These are phyloP conservation scores for Talaromyces sp. DNA, from an alignment of 2,329 filamentous ascomycete genomes.

Conservation along the genomic window DNA sequence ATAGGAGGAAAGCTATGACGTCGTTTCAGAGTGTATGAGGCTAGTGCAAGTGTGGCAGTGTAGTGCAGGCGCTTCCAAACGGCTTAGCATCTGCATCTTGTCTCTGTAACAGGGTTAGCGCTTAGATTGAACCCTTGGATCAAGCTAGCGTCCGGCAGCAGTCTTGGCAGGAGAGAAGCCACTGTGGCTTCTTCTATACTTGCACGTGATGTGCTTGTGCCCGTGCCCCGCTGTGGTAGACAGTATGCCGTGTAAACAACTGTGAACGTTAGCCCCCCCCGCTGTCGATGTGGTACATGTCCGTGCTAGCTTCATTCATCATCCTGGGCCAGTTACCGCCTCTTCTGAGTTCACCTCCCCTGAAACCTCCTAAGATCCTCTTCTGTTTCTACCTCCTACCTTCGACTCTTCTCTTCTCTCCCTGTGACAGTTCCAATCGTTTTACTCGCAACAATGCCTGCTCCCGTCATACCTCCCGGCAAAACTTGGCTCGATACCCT, in stretches of 20 bases:
- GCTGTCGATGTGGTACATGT: neutral
- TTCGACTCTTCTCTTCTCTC: conserved; percentile 11
- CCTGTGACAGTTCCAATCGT: neutral
- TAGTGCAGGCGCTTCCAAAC: conserved; percentile 1
- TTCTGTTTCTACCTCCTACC: conserved; percentile 7
- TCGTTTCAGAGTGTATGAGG: conserved; percentile 20
- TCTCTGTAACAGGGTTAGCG: neutral
- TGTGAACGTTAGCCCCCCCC: neutral
- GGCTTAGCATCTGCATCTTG: neutral
- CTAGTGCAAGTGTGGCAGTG: conserved; percentile 16
- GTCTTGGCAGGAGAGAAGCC: conserved; percentile 2
- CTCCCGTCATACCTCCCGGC: conserved; percentile 54
- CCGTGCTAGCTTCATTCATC: neutral
- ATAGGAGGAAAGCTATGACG: conserved; percentile 28
- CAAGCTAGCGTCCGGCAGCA: neutral
- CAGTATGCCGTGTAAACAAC: neutral
- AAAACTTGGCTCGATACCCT: conserved; percentile 83
- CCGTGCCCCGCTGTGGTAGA: neutral
- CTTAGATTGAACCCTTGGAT: neutral
- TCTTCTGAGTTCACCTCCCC: conserved; percentile 6
- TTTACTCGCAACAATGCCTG: conserved; percentile 48
- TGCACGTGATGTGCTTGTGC: neutral
- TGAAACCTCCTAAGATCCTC: neutral
- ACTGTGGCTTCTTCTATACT: neutral
- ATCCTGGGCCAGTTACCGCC: neutral